phyloP scores from a whole-genome alignment of 2,329 filamentous ascomycete species.

The Penicillium sclerotigenum region DNA sequence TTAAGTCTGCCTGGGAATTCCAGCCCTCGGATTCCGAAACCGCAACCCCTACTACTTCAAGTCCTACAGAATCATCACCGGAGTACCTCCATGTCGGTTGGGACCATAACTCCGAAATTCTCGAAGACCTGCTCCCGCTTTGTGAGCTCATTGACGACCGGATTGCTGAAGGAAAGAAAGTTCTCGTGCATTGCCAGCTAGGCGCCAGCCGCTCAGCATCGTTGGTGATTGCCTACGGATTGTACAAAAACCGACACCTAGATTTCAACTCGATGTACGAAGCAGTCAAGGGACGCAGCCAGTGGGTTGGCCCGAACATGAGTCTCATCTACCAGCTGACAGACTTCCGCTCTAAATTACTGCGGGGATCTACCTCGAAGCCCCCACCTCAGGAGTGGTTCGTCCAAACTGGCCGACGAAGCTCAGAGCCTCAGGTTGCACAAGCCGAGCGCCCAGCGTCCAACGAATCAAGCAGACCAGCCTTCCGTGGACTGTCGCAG shows the following conservation, averaged over 20 bases:
- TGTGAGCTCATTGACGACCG: constrained; percentile 62
- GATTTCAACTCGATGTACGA: constrained; percentile 66
- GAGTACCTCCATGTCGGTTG: constrained; percentile 65
- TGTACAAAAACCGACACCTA: constrained; percentile 61
- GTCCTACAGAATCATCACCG: constrained; percentile 41
- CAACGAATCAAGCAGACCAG: constrained; percentile 17
- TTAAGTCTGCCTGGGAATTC: constrained; percentile 50
- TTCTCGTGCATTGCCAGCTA: constrained; percentile 63
- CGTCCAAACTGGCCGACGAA: constrained; percentile 26
- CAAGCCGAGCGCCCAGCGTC: constrained; percentile 15
- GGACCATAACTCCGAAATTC: constrained; percentile 67
- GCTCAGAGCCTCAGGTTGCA: constrained; percentile 32
- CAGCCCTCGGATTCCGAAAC: constrained; percentile 30
- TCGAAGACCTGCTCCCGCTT: constrained; percentile 58
- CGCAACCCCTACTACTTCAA: constrained; percentile 32
- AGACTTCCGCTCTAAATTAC: constrained; percentile 53
- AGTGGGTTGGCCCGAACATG: constrained; percentile 68
- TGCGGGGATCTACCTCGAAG: constrained; percentile 32
- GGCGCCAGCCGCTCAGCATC: constrained; percentile 65
- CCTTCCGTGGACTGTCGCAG: constrained; percentile 24
- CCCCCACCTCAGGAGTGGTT: constrained; percentile 39
- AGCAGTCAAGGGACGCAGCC: constrained; percentile 60
- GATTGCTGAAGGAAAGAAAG: constrained; percentile 56
- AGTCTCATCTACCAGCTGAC: constrained; percentile 66
- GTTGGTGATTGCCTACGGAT: constrained; percentile 62